Evolutionary conservation across 345 rosid species (phyloP).

Genomic region (Dovyalis caffra): DNA sequence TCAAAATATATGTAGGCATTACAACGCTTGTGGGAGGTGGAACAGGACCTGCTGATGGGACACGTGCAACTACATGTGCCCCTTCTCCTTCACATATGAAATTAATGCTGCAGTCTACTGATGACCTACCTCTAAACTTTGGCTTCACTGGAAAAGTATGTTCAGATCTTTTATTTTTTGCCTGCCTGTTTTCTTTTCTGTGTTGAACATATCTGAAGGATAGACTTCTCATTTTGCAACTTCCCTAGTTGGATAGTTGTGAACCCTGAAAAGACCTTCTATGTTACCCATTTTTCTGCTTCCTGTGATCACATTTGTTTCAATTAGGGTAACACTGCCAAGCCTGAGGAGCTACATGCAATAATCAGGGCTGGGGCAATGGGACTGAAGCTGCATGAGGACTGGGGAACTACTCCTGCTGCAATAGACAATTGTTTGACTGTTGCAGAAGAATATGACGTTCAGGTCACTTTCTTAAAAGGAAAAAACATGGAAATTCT

Average conservation of each 20-base stretch:
- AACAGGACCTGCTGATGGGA: conserved; percentile 95
- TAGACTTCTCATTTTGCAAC: neutral
- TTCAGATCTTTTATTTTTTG: conserved; percentile 3
- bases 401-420: conserved; percentile 98
- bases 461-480: conserved; percentile 49
- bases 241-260: neutral
- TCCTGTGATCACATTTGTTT: conserved; percentile 5
- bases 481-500: too few relatives aligned
- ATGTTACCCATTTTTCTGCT: neutral
- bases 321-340: conserved; percentile 73
- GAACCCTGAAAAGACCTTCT: conserved; percentile 14
- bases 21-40: conserved; percentile 97
- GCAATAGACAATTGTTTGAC: conserved; percentile 87
- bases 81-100: conserved; percentile 84
- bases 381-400: conserved; percentile 98
- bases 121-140: conserved; percentile 85
- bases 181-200: neutral
- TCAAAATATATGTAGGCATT: conserved; percentile 52
- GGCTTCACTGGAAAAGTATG: conserved; percentile 97
- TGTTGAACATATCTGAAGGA: neutral
- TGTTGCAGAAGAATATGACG: conserved; percentile 71
- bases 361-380: conserved; percentile 93
- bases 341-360: conserved; percentile 69
- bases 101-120: conserved; percentile 95
- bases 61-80: conserved; percentile 96